phyloP scores from a whole-genome alignment of 208 protist genomes.

The Balamuthia mandrillaris region DNA sequence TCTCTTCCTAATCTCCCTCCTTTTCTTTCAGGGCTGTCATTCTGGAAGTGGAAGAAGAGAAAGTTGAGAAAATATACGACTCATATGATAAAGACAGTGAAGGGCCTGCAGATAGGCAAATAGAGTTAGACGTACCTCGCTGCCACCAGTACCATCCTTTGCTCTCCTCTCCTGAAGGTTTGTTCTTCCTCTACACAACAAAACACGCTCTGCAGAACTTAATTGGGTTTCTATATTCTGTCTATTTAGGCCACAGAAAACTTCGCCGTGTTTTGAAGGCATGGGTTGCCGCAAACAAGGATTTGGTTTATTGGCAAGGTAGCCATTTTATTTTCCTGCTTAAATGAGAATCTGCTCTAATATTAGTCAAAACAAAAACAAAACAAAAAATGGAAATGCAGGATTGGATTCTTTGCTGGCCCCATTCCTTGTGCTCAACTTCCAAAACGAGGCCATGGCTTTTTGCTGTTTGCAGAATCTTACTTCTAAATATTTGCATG shows the following conservation, averaged over 20 bases:
- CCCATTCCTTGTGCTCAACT: constrained; percentile 75
- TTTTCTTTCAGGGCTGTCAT: too few species aligned
- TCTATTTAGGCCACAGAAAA: constrained; percentile 74
- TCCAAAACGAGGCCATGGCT: constrained; percentile 76
- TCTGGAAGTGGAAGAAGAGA: constrained; percentile 69
- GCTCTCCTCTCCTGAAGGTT: constrained; percentile 72
- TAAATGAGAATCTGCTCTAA: background rate
- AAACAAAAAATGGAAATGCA: constrained; percentile 31
- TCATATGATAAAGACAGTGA: constrained; percentile 1
- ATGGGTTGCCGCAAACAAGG: constrained; percentile 71
- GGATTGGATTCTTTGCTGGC: constrained; percentile 86
- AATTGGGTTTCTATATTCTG: too few species aligned
- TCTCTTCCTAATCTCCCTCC: too few species aligned
- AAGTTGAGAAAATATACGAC: constrained; percentile 35
- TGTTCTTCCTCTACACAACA: too few species aligned
- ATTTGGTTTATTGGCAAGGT: constrained; percentile 85
- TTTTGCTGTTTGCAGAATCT: constrained; percentile 76
- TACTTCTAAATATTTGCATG: constrained; percentile 76
- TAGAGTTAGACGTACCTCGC: constrained; percentile 87
- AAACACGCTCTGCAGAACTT: too few species aligned
- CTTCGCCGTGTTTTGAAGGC: constrained; percentile 78
- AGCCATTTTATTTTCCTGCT: background rate
- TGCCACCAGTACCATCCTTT: constrained; percentile 90
- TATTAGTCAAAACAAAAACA: constrained; percentile 16
- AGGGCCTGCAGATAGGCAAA: constrained; percentile 76